Percentiles rank a stretch among this genome's conserved stretches.
phyloP scores from a whole-genome alignment of 2,329 filamentous ascomycete species.

The Zasmidium angulare region DNA sequence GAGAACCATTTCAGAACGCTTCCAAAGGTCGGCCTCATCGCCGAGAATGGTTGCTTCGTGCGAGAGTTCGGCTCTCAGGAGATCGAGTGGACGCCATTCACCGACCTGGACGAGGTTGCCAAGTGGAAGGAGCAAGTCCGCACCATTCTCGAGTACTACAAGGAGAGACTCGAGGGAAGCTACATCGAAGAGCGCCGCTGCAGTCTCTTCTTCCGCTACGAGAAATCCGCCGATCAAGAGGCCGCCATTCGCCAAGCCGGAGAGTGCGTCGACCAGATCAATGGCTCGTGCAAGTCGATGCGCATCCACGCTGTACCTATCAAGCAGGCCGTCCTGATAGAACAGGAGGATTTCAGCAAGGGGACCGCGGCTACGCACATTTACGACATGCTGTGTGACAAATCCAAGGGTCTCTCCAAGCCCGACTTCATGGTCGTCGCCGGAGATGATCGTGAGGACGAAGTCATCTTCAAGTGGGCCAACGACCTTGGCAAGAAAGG shows the following conservation, averaged over 20 bases:
- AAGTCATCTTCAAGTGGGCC: constrained; percentile 92
- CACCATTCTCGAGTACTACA: constrained; percentile 82
- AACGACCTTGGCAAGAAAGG: constrained; percentile 67
- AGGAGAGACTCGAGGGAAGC: constrained; percentile 83
- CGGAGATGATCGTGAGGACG: constrained; percentile 89
- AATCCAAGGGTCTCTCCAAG: constrained; percentile 25
- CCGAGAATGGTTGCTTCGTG: constrained; percentile 91
- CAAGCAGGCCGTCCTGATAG: constrained; percentile 75
- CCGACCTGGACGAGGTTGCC: constrained; percentile 67
- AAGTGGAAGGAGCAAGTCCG: constrained; percentile 83
- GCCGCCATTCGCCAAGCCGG: constrained; percentile 76
- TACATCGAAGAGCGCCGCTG: constrained; percentile 90
- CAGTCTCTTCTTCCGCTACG: constrained; percentile 88
- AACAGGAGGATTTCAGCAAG: constrained; percentile 85
- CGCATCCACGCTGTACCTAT: constrained; percentile 79
- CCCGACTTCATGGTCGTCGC: constrained; percentile 87
- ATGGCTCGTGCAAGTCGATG: constrained; percentile 83
- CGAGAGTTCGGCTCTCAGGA: constrained; percentile 60
- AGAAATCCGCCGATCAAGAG: constrained; percentile 73
- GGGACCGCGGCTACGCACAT: constrained; percentile 76
- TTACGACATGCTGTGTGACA: constrained; percentile 51
- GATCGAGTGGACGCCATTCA: constrained; percentile 74
- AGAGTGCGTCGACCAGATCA: constrained; percentile 92
- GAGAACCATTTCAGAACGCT: constrained; percentile 83
- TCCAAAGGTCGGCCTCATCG: constrained; percentile 81